A percentile compares a stretch with the other conserved stretches of the same genome.
These are phyloP conservation scores for Agarophyton chilense DNA, from an alignment of 23 red algal species.

Conservation along the genomic window DNA sequence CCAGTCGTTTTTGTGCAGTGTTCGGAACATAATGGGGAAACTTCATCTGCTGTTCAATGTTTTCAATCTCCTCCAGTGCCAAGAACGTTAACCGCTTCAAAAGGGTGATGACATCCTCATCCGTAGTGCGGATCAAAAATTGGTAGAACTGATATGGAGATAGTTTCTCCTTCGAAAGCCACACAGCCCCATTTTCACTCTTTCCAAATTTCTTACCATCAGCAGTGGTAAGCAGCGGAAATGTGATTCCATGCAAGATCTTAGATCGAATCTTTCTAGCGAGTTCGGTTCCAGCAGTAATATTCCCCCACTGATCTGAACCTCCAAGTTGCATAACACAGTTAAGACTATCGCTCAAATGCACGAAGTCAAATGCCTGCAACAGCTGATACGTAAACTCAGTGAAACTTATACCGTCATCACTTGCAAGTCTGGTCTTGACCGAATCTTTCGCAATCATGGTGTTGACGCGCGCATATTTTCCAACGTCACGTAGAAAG, in stretches of 20 bases:
- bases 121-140: conserved; percentile 71
- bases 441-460: conserved; percentile 97
- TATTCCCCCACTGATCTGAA: conserved; percentile 99
- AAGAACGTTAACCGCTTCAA: conserved; percentile 87
- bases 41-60: conserved; percentile 68
- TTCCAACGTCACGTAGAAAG: conserved; percentile 96
- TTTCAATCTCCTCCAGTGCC: conserved; percentile 76
- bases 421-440: conserved; percentile 70
- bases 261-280: conserved; percentile 74
- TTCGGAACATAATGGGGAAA: conserved; percentile 70
- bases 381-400: conserved; percentile 99
- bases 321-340: conserved; percentile 86
- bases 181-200: conserved; percentile 91
- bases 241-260: conserved; percentile 82
- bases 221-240: conserved; percentile 87
- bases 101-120: conserved; percentile 83
- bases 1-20: conserved; percentile 78
- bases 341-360: conserved; percentile 61
- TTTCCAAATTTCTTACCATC: conserved; percentile 97
- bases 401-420: conserved; percentile 96
- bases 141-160: conserved; percentile 99
- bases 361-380: conserved; percentile 95
- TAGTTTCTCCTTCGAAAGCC: conserved; percentile 83
- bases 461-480: conserved; percentile 84
- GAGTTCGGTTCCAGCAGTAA: conserved; percentile 89